Conservation (phyloP, 306 rosid genomes). For the Crotalaria pallida region DNA sequence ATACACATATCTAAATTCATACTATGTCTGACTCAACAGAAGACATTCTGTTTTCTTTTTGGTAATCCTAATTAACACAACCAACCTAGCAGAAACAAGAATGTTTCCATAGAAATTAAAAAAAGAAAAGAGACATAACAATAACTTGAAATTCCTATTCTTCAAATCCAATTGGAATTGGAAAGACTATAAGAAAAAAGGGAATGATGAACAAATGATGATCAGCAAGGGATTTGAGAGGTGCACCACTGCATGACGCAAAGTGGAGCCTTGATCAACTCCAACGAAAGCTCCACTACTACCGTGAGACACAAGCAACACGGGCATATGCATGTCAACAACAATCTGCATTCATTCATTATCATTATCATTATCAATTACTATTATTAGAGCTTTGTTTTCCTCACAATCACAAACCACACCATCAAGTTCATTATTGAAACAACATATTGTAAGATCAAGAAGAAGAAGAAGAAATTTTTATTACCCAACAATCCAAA, state of each 20-base stretch:
- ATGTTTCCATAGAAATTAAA: not conserved
- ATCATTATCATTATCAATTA: no score
- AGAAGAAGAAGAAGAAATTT: no score
- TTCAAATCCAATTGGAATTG: not conserved
- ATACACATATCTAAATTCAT: no score
- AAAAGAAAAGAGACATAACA: not conserved
- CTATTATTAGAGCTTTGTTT: no score
- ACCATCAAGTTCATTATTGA: no score
- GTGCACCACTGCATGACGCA: constrained; percentile 91
- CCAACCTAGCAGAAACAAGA: not conserved
- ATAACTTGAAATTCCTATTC: not conserved
- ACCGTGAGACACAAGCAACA: constrained; percentile 76
- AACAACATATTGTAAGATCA: no score
- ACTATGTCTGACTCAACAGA: no score
- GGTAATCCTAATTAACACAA: no score
- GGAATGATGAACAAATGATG: not conserved
- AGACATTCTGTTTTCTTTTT: no score
- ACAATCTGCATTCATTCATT: no score
- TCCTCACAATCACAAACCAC: no score
- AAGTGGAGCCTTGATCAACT: constrained; percentile 69
- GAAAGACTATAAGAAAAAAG: not conserved
- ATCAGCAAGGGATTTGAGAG: constrained; percentile 64
- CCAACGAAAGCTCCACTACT: constrained; percentile 65
- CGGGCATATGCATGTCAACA: constrained; percentile 77
- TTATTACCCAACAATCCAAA: no score